These are phyloP conservation scores for Acorus calamus DNA, from an alignment of 106 monocot genomes.

Conservation along the genomic window DNA sequence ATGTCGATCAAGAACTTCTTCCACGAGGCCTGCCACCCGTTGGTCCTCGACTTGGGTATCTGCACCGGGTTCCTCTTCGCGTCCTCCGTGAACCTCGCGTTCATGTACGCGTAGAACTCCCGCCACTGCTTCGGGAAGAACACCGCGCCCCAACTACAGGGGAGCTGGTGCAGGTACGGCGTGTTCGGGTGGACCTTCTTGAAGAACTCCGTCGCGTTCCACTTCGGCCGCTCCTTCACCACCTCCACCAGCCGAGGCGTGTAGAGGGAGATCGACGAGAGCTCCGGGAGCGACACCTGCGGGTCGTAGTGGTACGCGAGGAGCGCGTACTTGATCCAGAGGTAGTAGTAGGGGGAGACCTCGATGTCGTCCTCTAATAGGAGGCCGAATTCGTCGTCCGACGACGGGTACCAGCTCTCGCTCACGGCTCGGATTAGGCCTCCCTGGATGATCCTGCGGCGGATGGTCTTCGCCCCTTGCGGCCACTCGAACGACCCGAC, in stretches of 20 bases:
- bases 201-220: conserved; percentile 96
- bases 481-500: conserved; percentile 78
- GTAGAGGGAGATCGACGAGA: conserved; percentile 91
- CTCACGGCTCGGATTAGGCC: conserved; percentile 94
- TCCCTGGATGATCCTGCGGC: conserved; percentile 77
- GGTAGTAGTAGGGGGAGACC: conserved; percentile 94
- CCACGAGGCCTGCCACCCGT: conserved; percentile 96
- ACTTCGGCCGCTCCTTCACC: conserved; percentile 88
- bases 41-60: conserved; percentile 84
- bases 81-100: conserved; percentile 61
- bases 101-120: conserved; percentile 98
- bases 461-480: conserved; percentile 60
- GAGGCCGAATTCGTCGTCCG: conserved; percentile 80
- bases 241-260: conserved; percentile 87
- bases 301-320: conserved; percentile 89
- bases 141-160: conserved; percentile 97
- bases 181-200: conserved; percentile 81
- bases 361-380: conserved; percentile 93
- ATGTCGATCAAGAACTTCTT: conserved; percentile 95
- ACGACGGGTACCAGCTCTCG: conserved; percentile 95
- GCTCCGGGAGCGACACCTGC: conserved; percentile 72
- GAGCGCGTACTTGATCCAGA: conserved; percentile 92
- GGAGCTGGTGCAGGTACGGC: conserved; percentile 89
- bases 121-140: conserved; percentile 99
- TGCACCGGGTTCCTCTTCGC: conserved; percentile 87